Evolutionary conservation across 805 yeast species (phyloP).

Genomic region (Candida khao-thaluensis): DNA sequence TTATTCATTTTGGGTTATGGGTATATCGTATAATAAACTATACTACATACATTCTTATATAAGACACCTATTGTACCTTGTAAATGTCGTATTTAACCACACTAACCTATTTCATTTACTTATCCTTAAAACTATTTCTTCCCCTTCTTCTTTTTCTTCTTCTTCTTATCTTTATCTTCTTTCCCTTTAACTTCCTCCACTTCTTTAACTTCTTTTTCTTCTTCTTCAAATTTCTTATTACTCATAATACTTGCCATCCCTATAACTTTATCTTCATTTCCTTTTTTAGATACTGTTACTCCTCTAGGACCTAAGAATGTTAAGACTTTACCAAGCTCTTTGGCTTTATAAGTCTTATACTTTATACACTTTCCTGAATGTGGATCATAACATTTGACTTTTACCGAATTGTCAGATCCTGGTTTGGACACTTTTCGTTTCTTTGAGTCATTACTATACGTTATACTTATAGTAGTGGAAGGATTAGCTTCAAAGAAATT

Average conservation of each 20-base stretch:
- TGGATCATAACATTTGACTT: constrained; percentile 66
- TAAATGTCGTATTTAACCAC: background rate
- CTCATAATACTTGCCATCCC: constrained; percentile 45
- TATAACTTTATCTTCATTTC: constrained; percentile 18
- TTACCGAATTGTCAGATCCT: constrained; percentile 29
- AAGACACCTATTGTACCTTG: too few species aligned
- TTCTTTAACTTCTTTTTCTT: constrained; percentile 11
- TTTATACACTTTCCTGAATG: constrained; percentile 59
- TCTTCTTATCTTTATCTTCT: constrained; percentile 17
- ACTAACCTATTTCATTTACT: background rate
- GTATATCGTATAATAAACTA: too few species aligned
- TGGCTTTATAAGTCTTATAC: constrained; percentile 57
- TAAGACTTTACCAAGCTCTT: constrained; percentile 72
- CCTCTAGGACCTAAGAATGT: constrained; percentile 73
- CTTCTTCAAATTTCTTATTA: constrained; percentile 29
- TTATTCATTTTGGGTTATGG: too few species aligned
- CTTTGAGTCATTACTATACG: constrained; percentile 33
- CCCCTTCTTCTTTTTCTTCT: constrained; percentile 32
- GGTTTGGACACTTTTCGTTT: constrained; percentile 16
- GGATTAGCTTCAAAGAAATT: constrained; percentile 39
- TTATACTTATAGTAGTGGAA: constrained; percentile 34
- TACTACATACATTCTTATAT: too few species aligned
- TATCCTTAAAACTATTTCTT: constrained; percentile 19
- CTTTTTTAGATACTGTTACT: constrained; percentile 27
- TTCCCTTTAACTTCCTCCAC: constrained; percentile 12